A percentile compares a stretch with the other conserved stretches of the same genome.
phyloP scores from a whole-genome alignment of 2,329 filamentous ascomycete genomes.

The Phaeoacremonium minimum region DNA sequence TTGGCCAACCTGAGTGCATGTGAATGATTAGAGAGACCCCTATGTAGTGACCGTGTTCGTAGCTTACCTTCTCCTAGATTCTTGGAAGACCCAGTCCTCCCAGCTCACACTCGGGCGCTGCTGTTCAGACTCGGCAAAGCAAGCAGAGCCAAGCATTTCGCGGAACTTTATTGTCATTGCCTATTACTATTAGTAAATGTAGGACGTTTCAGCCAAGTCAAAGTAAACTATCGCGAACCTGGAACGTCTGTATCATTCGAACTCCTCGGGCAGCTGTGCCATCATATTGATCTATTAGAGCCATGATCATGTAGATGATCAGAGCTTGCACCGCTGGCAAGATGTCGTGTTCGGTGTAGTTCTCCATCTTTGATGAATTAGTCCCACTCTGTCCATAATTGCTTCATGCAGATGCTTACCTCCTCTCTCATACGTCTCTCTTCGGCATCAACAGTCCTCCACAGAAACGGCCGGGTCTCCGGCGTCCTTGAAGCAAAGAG shows the following conservation, averaged over 20 bases:
- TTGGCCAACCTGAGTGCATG: not conserved
- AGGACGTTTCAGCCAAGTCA: not conserved
- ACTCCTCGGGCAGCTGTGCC: not conserved
- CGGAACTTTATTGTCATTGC: not conserved
- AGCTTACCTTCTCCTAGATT: not conserved
- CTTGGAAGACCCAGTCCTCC: not conserved
- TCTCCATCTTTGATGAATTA: not conserved
- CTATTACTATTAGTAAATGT: not conserved
- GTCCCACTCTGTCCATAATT: not conserved
- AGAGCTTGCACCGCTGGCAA: not conserved
- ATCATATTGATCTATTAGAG: not conserved
- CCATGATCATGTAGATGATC: not conserved
- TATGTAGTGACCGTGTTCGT: not conserved
- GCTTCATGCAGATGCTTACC: not conserved
- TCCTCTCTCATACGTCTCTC: not conserved
- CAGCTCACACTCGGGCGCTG: not conserved
- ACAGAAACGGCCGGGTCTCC: not conserved
- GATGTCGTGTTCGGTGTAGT: not conserved
- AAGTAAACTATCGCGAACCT: not conserved
- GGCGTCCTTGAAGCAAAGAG: not conserved
- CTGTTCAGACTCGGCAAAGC: not conserved
- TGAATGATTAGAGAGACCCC: not conserved
- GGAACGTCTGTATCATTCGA: not conserved
- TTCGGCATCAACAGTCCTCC: not conserved
- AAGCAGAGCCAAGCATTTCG: not conserved